These are phyloP conservation scores for Chrysosporium keratinophilum DNA, from an alignment of 2,329 filamentous ascomycete genomes.

Conservation along the genomic window DNA sequence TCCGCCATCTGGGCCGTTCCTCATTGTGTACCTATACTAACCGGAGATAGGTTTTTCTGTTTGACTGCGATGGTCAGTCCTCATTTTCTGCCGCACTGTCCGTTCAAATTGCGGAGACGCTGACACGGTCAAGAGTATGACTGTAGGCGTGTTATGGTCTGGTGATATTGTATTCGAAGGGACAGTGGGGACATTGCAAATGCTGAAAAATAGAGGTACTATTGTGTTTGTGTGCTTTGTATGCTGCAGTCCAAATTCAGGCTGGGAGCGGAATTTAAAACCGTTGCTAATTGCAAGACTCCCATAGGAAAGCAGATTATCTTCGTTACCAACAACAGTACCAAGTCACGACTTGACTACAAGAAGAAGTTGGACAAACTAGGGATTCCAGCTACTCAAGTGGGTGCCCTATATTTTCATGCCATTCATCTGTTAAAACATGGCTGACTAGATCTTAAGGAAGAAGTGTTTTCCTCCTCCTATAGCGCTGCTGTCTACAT, in stretches of 20 bases:
- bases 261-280: not conserved
- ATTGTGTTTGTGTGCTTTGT: too few relatives aligned
- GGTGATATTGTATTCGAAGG: constrained; percentile 82
- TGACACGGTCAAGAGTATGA: constrained; percentile 24
- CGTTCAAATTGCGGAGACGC: not conserved
- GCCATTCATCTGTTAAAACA: not conserved
- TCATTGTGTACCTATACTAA: constrained; percentile 15
- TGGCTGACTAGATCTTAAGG: constrained; percentile 34
- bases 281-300: not conserved
- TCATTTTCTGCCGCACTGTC: not conserved
- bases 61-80: constrained; percentile 85
- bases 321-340: constrained; percentile 98
- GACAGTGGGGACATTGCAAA: constrained; percentile 71
- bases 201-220: constrained; percentile 69
- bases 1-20: not conserved
- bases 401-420: not conserved
- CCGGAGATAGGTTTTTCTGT: constrained; percentile 65
- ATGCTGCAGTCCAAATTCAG: not conserved
- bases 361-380: constrained; percentile 77
- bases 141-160: constrained; percentile 85
- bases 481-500: constrained; percentile 97
- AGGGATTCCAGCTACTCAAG: constrained; percentile 55
- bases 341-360: constrained; percentile 87
- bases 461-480: constrained; percentile 91
- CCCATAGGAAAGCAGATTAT: constrained; percentile 72